Base-by-base conservation (phyloP, 148 eudicot species). In the Euryodendron excelsum region DNA sequence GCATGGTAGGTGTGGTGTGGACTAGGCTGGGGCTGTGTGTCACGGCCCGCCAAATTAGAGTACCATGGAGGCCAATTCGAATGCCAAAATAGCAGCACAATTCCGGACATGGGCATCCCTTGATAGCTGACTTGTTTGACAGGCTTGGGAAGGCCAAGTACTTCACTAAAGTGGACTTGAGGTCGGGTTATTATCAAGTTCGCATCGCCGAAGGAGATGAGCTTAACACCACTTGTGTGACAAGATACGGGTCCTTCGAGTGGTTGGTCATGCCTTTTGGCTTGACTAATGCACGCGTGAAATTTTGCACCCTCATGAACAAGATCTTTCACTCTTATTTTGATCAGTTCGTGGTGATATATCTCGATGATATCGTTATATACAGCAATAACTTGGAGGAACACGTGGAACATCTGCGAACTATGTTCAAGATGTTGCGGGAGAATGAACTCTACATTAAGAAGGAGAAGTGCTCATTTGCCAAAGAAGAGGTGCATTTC, bases 381-480 rank as follows among this genome's bases (percentile, higher is more conserved):
- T 79, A 79, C 47, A 71, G 31, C 52, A 11, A 31, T 6, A 12
- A 53, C 3, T 28, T 78, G 15, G 66, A 69, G 18, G 58, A 78
- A 5, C 53, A 74, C 23, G 21, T 14, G 2, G 31, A 74, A 2
- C 53, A 74, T 20, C 52, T 74, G 36, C 5, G 77, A 0, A 39
- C 28, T 0, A 11, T 58, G 25, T 73, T 73, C 28, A 0, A 55
- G n/a, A 55, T 17, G 14, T 8, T 73, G 4, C 31, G 44, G 47
- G 48, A 56, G 10, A 58, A 74, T 25, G 21, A 39, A n/a, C 33
- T 55, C 0, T 73, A 52, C 44, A 45, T 62, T 0, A 62, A 79
- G 59, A 61, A 13, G 7, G 77, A 79, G 13, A 79, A 61, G 17
- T 72, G 72, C 70, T 64, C n/a, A 5, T 47, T 79, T 47, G 56